Percentiles rank a stretch among this genome's conserved stretches.
phyloP scores from a whole-genome alignment of 2,329 filamentous ascomycete species.

The Lachnellula suecica region DNA sequence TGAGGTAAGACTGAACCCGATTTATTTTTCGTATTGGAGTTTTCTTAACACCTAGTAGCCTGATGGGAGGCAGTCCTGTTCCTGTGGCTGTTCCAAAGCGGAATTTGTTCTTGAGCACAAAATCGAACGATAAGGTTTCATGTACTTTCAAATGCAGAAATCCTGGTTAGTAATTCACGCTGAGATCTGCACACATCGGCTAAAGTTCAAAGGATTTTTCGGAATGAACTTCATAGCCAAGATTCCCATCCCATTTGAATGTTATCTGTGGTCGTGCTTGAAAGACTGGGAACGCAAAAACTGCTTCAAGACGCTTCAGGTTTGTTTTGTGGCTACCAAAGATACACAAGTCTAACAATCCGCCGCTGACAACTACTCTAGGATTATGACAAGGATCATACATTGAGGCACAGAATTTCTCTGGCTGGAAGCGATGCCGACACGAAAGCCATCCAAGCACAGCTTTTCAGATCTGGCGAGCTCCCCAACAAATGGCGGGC shows the following conservation, averaged over 20 bases:
- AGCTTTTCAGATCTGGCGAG: conserved; percentile 3
- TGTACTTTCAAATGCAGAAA: not conserved
- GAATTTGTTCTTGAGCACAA: too few species aligned
- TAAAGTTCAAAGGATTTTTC: not conserved
- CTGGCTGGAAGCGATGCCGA: conserved; percentile 4
- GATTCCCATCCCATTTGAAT: conserved; percentile 4
- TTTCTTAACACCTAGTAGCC: not conserved
- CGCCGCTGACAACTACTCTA: not conserved
- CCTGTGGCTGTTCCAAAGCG: too few species aligned
- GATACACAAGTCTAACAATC: not conserved
- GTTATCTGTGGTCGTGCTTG: conserved; percentile 3
- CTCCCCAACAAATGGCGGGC: conserved; percentile 2
- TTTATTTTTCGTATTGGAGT: not conserved
- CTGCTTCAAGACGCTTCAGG: conserved; percentile 10
- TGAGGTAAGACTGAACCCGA: not conserved
- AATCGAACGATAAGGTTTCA: not conserved
- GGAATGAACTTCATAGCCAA: not conserved
- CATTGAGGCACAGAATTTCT: conserved; percentile 5
- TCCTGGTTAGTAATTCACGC: not conserved
- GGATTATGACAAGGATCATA: conserved; percentile 5
- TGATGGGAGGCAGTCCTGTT: not conserved
- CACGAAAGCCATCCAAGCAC: not conserved
- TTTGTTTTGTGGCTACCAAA: not conserved
- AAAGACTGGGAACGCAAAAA: not conserved
- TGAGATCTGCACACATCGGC: not conserved